Evolutionary conservation across 2,329 filamentous ascomycete genomes (phyloP), one percentile per base, ranked within the genome.

Genomic region (Meredithiella fracta): DNA sequence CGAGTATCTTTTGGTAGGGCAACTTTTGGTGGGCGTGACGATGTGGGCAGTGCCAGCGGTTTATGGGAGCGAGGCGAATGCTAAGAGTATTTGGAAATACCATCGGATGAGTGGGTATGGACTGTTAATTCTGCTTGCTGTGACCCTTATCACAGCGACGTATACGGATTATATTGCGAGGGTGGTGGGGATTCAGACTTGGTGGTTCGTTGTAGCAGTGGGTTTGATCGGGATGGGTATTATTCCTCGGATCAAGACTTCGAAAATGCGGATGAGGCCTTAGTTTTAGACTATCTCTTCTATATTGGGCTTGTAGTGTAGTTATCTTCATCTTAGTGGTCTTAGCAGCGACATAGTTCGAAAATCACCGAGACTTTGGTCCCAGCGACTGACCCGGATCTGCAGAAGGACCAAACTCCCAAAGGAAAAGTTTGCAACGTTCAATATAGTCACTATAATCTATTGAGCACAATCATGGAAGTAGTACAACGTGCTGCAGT

Each of bases 41-140:
- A 86, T 92, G 70, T 96, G 84, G 73, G 87, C 80, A 58, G 72
- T 78, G 2, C 90, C 90, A 0, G 65, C 65, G 0, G 63, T 94
- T 1, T 94, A 91, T 63, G 90, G 90, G 3, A 81, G 86, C 56
- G 80, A 83, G 60, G 82, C 86, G 25, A 81, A 80, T 2, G 91
- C 89, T 20, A 94, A 90, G 75, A 74, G 74, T 23, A 67, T 95
- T 44, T 97, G 91, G 75, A 96, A 94, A 69, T 95, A 90, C 64
- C 92, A 97, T 67, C 80, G 91, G 29, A 70, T 77, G 55, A 76
- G 74, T 22, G 92, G 91, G 1, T 97, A 98, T 65, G 61, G 80
- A 6, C 71, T 90, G 58, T 69, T 91, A 55, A 64, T 83, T 53
- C 63, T 94, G 62, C 74, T 91, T 60, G 69, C 94, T 60, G 80